Evolutionary conservation across 1,139 yeast species (phyloP).

Genomic region (Candida glucosophila): DNA sequence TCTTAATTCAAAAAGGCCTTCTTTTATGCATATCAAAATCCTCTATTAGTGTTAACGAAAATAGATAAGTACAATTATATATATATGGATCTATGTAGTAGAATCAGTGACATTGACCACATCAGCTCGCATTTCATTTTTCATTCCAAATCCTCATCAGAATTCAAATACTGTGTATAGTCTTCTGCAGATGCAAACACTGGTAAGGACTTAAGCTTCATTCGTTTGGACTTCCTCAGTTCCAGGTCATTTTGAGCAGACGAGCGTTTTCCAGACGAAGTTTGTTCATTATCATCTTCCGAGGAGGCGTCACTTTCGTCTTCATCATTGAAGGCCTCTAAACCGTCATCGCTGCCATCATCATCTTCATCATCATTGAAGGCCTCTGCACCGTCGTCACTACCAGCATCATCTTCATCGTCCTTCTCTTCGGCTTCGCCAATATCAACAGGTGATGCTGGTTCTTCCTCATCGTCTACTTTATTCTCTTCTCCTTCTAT

Average conservation of each 20-base stretch:
- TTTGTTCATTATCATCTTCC: slow-evolving; percentile 14
- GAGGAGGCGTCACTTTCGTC: slow-evolving; percentile 2
- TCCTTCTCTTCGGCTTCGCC: slow-evolving; percentile 12
- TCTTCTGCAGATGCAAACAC: slow-evolving; percentile 87
- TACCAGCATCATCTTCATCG: slow-evolving; percentile 11
- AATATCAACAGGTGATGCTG: slow-evolving; percentile 14
- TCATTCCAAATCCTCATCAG: slow-evolving; percentile 59
- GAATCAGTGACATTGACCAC: too few relatives aligned
- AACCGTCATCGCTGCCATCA: slow-evolving; percentile 26
- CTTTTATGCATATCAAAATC: too few relatives aligned
- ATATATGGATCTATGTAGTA: too few relatives aligned
- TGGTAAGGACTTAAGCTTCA: slow-evolving; percentile 64
- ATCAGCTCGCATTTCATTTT: too few relatives aligned
- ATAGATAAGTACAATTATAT: too few relatives aligned
- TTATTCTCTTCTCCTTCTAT: slow-evolving; percentile 22
- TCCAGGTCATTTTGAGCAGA: slow-evolving; percentile 15
- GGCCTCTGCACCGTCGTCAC: slow-evolving; percentile 17
- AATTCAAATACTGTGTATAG: slow-evolving; percentile 66
- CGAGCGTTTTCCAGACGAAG: slow-evolving; percentile 7
- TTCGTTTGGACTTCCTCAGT: slow-evolving; percentile 39
- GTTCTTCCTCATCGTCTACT: slow-evolving; percentile 18
- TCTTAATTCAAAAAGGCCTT: too few relatives aligned
- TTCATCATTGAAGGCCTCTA: slow-evolving; percentile 10
- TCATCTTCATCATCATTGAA: slow-evolving; percentile 30
- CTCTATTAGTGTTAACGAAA: too few relatives aligned